These are phyloP conservation scores for Gracilaria caudata DNA, from an alignment of 23 red algal genomes.

Conservation along the genomic window DNA sequence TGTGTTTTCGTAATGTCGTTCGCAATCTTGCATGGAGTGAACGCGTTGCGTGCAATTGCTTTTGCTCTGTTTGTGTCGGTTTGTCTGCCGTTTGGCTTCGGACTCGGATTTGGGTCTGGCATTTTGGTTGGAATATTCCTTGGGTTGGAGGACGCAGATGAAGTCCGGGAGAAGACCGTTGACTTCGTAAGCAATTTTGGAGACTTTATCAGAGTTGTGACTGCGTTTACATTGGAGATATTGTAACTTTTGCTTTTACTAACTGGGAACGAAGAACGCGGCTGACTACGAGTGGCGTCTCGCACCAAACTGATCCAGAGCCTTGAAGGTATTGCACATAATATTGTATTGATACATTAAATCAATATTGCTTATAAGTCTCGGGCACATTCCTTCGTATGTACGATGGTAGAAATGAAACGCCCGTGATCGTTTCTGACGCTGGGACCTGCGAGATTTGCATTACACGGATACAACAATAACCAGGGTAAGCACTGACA, in stretches of 20 bases:
- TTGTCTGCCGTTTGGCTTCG: slow-evolving; percentile 54
- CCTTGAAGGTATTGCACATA: slow-evolving; percentile 10
- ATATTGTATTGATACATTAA: neutral
- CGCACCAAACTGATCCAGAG: neutral
- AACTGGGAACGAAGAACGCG: neutral
- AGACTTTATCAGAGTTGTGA: slow-evolving; percentile 40
- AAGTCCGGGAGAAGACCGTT: slow-evolving; percentile 48
- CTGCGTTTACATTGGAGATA: slow-evolving; percentile 65
- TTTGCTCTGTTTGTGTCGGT: slow-evolving; percentile 57
- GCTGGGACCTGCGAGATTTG: too few species aligned
- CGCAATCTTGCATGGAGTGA: slow-evolving; percentile 61
- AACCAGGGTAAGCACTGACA: too few species aligned
- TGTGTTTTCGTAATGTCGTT: slow-evolving; percentile 69
- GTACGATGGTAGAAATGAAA: too few species aligned
- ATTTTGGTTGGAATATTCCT: slow-evolving; percentile 49
- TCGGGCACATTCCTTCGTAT: neutral
- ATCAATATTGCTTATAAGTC: neutral
- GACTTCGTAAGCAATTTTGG: slow-evolving; percentile 60
- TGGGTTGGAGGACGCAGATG: slow-evolving; percentile 54
- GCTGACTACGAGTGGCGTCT: neutral
- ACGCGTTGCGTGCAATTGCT: slow-evolving; percentile 48
- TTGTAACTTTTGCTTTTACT: neutral
- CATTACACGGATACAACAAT: too few species aligned
- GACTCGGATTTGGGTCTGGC: slow-evolving; percentile 38
- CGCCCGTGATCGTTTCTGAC: too few species aligned